Evolutionary conservation across 2,329 filamentous ascomycete genomes (phyloP).

Genomic region (Pseudodiploospora longispora): DNA sequence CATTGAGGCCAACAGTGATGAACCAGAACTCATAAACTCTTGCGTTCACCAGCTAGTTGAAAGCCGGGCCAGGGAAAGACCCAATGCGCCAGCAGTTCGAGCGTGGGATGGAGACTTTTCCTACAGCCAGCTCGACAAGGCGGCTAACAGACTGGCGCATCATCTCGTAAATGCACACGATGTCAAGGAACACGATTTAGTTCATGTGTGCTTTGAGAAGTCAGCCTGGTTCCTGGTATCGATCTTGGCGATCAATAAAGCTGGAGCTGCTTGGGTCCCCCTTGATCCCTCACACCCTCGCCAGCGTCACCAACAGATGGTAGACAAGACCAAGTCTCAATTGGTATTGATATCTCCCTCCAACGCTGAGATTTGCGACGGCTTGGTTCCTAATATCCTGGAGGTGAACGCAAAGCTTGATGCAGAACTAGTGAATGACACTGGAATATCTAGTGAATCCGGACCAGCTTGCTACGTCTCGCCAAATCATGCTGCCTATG

Average conservation of each 20-base stretch:
- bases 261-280: slow-evolving; percentile 12
- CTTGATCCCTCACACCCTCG: slow-evolving; percentile 11
- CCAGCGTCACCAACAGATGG: slow-evolving; percentile 8
- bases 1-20: slow-evolving; percentile 2
- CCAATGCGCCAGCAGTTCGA: slow-evolving; percentile 3
- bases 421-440: background rate
- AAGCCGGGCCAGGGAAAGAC: slow-evolving; percentile 1
- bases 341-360: slow-evolving; percentile 7
- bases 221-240: slow-evolving; percentile 15
- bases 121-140: slow-evolving; percentile 1
- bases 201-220: slow-evolving; percentile 23
- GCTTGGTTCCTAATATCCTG: slow-evolving; percentile 7
- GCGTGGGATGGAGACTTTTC: slow-evolving; percentile 11
- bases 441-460: background rate
- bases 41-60: slow-evolving; percentile 9
- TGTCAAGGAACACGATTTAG: slow-evolving; percentile 6
- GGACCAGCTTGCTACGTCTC: slow-evolving; percentile 2
- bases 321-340: slow-evolving; percentile 7
- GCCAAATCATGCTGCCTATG: slow-evolving; percentile 10
- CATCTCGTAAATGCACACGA: slow-evolving; percentile 5
- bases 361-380: slow-evolving; percentile 12
- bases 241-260: slow-evolving; percentile 13
- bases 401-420: slow-evolving; percentile 5
- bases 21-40: slow-evolving; percentile 3
- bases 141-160: slow-evolving; percentile 6